Base-by-base conservation (phyloP, 805 yeast species). In the Hagleromyces aurorensis region DNA sequence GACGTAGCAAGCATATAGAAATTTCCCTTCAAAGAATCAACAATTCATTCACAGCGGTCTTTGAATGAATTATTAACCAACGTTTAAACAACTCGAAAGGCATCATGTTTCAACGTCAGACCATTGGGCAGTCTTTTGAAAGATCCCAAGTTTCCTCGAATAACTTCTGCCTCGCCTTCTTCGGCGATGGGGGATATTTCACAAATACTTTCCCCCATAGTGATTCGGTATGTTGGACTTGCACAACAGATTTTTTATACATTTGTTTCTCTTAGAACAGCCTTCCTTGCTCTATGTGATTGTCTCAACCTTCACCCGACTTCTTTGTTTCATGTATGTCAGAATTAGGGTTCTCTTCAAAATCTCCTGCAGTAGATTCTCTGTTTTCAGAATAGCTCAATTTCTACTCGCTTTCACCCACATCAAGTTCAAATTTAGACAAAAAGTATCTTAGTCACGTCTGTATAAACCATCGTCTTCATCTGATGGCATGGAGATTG, bases 11-110 rank as follows among this genome's bases (percentile, higher is more conserved):
- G 67, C 29, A 73, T 76, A 52, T 82, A 83, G 56, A 66, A 84
- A 50, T 72, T 67, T 11, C 93, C 91, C 55, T 77, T 79, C 44
- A 89, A 64, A 3, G 86, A 66, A 30, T 57, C 44, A 11, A 79
- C 78, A 39, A 89, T 75, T 14, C 64, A 65, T 15, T 74, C 78
- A 61, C 95, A 74, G 62, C 86, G 75, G 29, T 76, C 83, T 50
- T 78, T 83, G 21, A 80, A 65, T 8, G 91, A 77, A 54, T 82
- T 85, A 57, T 89, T 89, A 38, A 89, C 78, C 43, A 89, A 69
- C 2, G 96, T 86, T 61, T 89, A 97, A 23, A 89, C 93, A 33
- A 89, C 89, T 62, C 98, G 74, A 14, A 96, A 84, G 7, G 96
- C 89, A 65, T 89, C 97, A 54, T 89, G 98, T 64, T 91, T 86